phyloP scores from a whole-genome alignment of 2,329 filamentous ascomycete species.

The Aspergillus quadricinctus region DNA sequence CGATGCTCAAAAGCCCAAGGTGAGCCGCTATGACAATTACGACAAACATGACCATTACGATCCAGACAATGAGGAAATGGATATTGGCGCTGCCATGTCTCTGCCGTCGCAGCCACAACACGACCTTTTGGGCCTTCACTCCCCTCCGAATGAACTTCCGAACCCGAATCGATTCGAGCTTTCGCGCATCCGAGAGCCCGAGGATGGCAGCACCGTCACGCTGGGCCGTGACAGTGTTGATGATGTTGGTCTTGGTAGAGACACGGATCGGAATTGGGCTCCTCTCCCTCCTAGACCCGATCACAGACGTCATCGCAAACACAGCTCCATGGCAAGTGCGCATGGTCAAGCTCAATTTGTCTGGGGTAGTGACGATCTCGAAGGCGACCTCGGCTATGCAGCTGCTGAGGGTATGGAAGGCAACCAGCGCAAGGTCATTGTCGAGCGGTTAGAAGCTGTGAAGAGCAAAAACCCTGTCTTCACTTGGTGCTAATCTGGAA shows the following conservation, averaged over 20 bases:
- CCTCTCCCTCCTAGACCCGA: constrained; percentile 31
- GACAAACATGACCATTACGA: constrained; percentile 26
- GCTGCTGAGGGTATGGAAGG: constrained; percentile 92
- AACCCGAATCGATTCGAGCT: constrained; percentile 74
- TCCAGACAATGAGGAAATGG: constrained; percentile 77
- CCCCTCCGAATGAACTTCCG: constrained; percentile 58
- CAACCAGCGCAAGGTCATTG: constrained; percentile 88
- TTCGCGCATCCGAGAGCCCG: constrained; percentile 41
- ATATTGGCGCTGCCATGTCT: constrained; percentile 70
- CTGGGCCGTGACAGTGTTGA: constrained; percentile 29
- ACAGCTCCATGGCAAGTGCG: constrained; percentile 39
- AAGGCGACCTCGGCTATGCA: constrained; percentile 91
- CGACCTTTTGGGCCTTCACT: constrained; percentile 67
- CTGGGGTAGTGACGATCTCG: constrained; percentile 69
- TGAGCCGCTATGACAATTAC: constrained; percentile 38
- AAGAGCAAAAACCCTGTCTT: constrained; percentile 95
- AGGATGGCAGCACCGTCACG: constrained; percentile 34
- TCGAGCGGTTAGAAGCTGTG: constrained; percentile 90
- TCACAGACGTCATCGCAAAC: constrained; percentile 25
- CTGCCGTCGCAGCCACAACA: constrained; percentile 49
- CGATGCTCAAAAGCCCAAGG: constrained; percentile 70
- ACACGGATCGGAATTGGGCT: constrained; percentile 35
- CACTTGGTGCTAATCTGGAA: constrained; percentile 73
- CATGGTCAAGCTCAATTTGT: constrained; percentile 36
- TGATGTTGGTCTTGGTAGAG: constrained; percentile 26